phyloP scores from a whole-genome alignment of 257 asterid genomes.

The Euphrasia confusa region DNA sequence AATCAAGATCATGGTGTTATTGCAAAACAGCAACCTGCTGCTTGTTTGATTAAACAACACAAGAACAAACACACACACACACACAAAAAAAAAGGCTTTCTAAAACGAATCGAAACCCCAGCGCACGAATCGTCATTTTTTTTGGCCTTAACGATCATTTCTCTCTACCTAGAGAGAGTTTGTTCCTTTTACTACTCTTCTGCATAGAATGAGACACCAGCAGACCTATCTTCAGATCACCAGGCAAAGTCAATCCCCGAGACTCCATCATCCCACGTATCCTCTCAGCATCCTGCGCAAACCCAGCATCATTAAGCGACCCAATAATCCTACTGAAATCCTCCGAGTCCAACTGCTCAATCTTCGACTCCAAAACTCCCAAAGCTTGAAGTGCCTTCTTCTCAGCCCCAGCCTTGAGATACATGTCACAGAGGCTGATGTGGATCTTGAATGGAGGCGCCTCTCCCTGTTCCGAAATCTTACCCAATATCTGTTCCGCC shows the following conservation, averaged over 20 bases:
- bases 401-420: conserved; percentile 50
- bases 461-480: conserved; percentile 63
- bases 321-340: conserved; percentile 59
- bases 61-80: too few species aligned
- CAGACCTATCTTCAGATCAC: conserved; percentile 9
- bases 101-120: background rate
- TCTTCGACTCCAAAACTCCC: conserved; percentile 74
- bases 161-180: conserved; percentile 14
- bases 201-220: conserved; percentile 18
- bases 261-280: conserved; percentile 46
- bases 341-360: conserved; percentile 42
- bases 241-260: conserved; percentile 40
- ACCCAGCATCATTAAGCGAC: conserved; percentile 56
- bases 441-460: conserved; percentile 70
- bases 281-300: conserved; percentile 57
- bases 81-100: too few species aligned
- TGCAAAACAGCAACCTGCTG: conserved; percentile 11
- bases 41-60: conserved; percentile 10
- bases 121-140: background rate
- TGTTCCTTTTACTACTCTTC: conserved; percentile 19
- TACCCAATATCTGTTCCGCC: conserved; percentile 71
- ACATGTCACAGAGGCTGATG: conserved; percentile 74
- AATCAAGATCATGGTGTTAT: conserved; percentile 4
- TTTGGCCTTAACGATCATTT: background rate
- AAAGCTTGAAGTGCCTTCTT: conserved; percentile 80